Conservation (phyloP, 2,329 filamentous ascomycete genomes). For the Drechmeria coniospora region DNA sequence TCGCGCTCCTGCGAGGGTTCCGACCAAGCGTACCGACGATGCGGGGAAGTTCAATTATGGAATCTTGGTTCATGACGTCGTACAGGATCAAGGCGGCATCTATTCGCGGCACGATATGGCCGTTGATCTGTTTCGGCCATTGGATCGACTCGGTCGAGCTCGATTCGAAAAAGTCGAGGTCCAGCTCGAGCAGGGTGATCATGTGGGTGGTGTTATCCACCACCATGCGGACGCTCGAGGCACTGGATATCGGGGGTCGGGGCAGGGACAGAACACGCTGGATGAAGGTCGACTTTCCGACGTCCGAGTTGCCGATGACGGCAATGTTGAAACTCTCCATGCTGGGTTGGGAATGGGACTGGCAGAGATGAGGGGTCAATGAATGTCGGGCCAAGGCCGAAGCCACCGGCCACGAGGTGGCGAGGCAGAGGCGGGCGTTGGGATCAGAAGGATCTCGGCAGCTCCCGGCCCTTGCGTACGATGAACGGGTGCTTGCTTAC, state of each 20-base stretch:
- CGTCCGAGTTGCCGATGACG: constrained; percentile 49
- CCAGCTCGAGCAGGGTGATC: constrained; percentile 49
- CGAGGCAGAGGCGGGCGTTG: no score
- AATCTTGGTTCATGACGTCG: constrained; percentile 68
- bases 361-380: constrained; percentile 4
- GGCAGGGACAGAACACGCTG: constrained; percentile 44
- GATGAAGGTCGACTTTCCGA: constrained; percentile 54
- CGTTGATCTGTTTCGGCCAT: constrained; percentile 54
- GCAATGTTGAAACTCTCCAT: constrained; percentile 52
- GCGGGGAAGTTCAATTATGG: constrained; percentile 57
- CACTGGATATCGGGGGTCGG: constrained; percentile 34
- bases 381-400: no score
- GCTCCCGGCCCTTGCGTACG: no score
- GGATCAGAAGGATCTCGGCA: background rate
- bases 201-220: constrained; percentile 42
- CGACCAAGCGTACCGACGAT: constrained; percentile 53
- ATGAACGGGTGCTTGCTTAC: no score
- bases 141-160: constrained; percentile 40
- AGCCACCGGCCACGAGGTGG: no score
- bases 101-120: constrained; percentile 56
- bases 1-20: no score
- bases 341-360: constrained; percentile 15
- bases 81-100: constrained; percentile 79
- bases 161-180: constrained; percentile 49
- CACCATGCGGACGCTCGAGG: constrained; percentile 40